Base-by-base conservation (phyloP, 352 stramenopile genomes). In the Phytophthora citrophthora region DNA sequence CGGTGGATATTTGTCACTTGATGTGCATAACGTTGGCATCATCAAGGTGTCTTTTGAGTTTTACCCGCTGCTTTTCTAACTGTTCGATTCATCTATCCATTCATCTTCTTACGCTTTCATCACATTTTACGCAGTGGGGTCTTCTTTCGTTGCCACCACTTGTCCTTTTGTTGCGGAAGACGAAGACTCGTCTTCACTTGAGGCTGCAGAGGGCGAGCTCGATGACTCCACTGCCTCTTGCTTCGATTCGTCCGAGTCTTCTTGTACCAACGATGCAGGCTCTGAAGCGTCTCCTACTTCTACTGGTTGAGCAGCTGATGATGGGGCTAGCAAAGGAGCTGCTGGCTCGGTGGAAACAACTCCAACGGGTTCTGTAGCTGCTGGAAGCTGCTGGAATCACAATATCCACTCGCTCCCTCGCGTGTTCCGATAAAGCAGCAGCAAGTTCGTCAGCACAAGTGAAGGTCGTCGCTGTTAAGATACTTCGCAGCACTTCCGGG, bases 31-130 rank as follows among this genome's bases (percentile, higher is more conserved):
- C 16, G 13, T 20, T 53, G 27, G 46, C 24, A 38, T 43, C 29
- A 54, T 63, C 57, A 63, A 38, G 34, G 54, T 31, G 38, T 71
- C 59, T 61, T 62, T 46, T 68, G 53, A 23, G 48, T 59, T 58
- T 65, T 75, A 68, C 41, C 51, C 45, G 54, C 55, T 58, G 41
- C 49, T 67, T 74, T 51, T 74, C 61, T 74, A 70, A 70, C 44
- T 60, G 57, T 72, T 70, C 50, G 53, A 56, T 63, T 60, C 45
- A 57, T 73, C 48, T 64, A 68, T 64, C 38, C 55, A 71, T 68
- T 68, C 51, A 67, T 61, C 55, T 68, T 59, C 61, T 47, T 29
- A 54, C 54, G 27, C 10, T 44, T 46, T 8, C 4, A 61, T 34
- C n/a, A 43, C 29, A 52, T 45, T 75, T 51, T 57, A 79, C 41